phyloP scores from a whole-genome alignment of 106 monocot genomes.

The Triglochin maritima region DNA sequence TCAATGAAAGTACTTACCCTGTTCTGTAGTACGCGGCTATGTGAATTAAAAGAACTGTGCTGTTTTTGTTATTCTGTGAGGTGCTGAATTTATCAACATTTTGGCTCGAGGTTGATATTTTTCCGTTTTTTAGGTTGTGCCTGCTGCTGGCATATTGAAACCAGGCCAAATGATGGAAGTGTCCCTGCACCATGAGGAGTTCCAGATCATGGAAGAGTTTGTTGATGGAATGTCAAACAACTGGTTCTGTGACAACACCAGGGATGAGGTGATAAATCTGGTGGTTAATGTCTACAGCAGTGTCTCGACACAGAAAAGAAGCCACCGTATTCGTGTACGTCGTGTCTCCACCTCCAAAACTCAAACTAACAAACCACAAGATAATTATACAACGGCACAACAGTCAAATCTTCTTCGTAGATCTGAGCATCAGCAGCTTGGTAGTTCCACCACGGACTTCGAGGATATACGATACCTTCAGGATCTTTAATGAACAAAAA shows the following conservation, averaged over 20 bases:
- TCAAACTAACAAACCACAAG: slow-evolving; percentile 2
- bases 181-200: slow-evolving; percentile 59
- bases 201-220: slow-evolving; percentile 46
- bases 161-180: slow-evolving; percentile 60
- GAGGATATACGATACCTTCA: slow-evolving; percentile 17
- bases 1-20: too few relatives aligned
- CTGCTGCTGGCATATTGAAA: slow-evolving; percentile 56
- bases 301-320: slow-evolving; percentile 25
- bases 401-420: slow-evolving; percentile 37
- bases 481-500: not conserved
- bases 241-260: slow-evolving; percentile 62
- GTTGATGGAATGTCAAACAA: slow-evolving; percentile 59
- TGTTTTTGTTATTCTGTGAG: too few relatives aligned
- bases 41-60: too few relatives aligned
- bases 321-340: slow-evolving; percentile 42
- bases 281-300: slow-evolving; percentile 48
- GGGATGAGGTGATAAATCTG: slow-evolving; percentile 51
- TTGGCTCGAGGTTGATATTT: not conserved
- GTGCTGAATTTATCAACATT: not conserved
- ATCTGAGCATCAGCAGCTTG: slow-evolving; percentile 23
- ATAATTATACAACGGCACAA: slow-evolving; percentile 10
- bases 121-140: slow-evolving; percentile 30
- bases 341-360: slow-evolving; percentile 30
- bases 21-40: too few relatives aligned
- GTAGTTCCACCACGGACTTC: slow-evolving; percentile 9